Evolutionary conservation across 208 protist genomes (phyloP), one percentile per base, ranked within the genome.

Genomic region (Trypanosoma vivax): DNA sequence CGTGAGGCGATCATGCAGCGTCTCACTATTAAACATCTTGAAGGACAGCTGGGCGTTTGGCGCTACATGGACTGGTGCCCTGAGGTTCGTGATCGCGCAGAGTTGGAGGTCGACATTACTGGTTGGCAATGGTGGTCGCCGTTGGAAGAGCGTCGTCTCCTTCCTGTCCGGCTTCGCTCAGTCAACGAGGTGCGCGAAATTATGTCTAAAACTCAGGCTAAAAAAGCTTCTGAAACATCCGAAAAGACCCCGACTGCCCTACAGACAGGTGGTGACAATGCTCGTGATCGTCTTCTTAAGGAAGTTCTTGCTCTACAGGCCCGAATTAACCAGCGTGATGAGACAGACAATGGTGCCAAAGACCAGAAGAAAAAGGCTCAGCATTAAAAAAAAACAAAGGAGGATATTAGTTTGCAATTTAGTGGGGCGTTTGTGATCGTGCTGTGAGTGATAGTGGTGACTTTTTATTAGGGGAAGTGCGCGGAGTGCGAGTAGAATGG

Each of bases 21-120:
- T 40, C 76, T 96, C 33, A 92, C 84, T 30, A 93, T 93, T 62
- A 92, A 92, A 67, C 86, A 96, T 52, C 73, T 96, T 49, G 89
- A 96, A 66, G 89, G 89, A 19, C 89, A 96, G 70, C 64, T 96
- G 16, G 86, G 85, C 56, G 75, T 96, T 45, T 96, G 85, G 82
- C 82, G 89, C 45, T 96, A 93, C 77, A 85, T 93, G 73, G 89
- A 96, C 73, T 96, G 89, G 89, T 92, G 85, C 71, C 89, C 89
- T 23, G 89, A 96, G 62, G 84, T 93, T 19, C 83, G 89, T 60
- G 89, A 96, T 55, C 80, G 83, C 37, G 85, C 89, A 21, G 89
- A 96, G 69, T 69, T 96, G 43, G 83, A 94, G 62, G 76, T 85
- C 24, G 89, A 96, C 50, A 60, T 90, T 27, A 81, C 65, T 28